Conservation (phyloP, 2,329 filamentous ascomycete genomes). For the Colletotrichum limetticola region DNA sequence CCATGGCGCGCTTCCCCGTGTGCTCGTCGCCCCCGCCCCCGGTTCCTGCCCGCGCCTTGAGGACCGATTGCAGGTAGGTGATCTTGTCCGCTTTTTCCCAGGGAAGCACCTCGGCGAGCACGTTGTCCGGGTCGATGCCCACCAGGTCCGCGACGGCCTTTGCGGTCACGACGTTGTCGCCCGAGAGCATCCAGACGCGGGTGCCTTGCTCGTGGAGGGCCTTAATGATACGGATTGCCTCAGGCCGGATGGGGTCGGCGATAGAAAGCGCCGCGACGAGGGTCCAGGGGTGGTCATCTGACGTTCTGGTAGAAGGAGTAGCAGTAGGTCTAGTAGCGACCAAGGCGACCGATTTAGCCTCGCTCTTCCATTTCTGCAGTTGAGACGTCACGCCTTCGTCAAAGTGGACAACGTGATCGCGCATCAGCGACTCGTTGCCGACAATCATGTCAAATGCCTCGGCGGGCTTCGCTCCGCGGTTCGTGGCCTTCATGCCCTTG, state of each 20-base stretch:
- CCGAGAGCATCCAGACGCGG: constrained; percentile 91
- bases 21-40: constrained; percentile 36
- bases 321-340: constrained; percentile 55
- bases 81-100: constrained; percentile 83
- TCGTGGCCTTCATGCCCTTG: constrained; percentile 73
- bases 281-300: constrained; percentile 48
- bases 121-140: constrained; percentile 77
- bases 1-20: constrained; percentile 55
- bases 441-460: constrained; percentile 66
- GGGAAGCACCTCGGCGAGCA: constrained; percentile 89
- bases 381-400: constrained; percentile 45
- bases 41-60: constrained; percentile 46
- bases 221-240: constrained; percentile 73
- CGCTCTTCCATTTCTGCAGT: constrained; percentile 67
- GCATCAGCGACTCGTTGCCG: constrained; percentile 79
- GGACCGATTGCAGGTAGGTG: constrained; percentile 67
- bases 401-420: constrained; percentile 55
- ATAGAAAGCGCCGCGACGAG: constrained; percentile 78
- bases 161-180: constrained; percentile 89
- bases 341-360: constrained; percentile 74
- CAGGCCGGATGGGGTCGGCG: constrained; percentile 82
- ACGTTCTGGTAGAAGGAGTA: constrained; percentile 1
- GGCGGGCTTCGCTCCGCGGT: constrained; percentile 42
- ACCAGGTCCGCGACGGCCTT: constrained; percentile 79
- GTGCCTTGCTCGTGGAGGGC: constrained; percentile 74